Conservation (phyloP, 805 yeast genomes). For the Candida dajiaensis region DNA sequence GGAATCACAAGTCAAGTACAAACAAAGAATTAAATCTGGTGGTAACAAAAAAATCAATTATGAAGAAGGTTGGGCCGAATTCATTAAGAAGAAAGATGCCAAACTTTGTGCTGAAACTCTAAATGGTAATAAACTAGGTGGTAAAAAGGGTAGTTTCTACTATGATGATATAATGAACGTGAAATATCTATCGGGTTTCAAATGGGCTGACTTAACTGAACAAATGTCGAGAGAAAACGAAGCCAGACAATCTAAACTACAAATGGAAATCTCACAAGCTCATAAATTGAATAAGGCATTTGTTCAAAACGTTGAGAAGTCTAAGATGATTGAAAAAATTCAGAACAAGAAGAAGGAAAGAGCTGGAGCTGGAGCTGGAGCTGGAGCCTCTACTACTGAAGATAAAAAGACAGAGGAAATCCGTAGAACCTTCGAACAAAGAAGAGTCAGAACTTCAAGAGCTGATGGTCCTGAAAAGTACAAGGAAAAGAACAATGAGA, state of each 20-base stretch:
- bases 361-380: conserved; percentile 22
- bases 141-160: conserved; percentile 84
- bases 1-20: conserved; percentile 63
- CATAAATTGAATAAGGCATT: conserved; percentile 80
- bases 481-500: conserved; percentile 36
- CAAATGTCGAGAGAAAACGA: conserved; percentile 90
- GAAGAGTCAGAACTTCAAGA: conserved; percentile 59
- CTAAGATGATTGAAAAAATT: conserved; percentile 73
- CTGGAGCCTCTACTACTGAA: conserved; percentile 17
- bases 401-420: conserved; percentile 30
- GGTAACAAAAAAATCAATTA: conserved; percentile 87
- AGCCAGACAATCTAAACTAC: conserved; percentile 77
- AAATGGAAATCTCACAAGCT: conserved; percentile 86
- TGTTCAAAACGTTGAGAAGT: conserved; percentile 76
- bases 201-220: conserved; percentile 92
- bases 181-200: conserved; percentile 84
- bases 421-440: conserved; percentile 64
- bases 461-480: conserved; percentile 50
- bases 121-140: conserved; percentile 88
- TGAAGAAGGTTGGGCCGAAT: conserved; percentile 98
- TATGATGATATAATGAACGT: conserved; percentile 92
- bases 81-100: conserved; percentile 75
- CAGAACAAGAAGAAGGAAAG: conserved; percentile 27
- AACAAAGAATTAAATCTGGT: conserved; percentile 71
- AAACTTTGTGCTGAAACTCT: conserved; percentile 80